A percentile compares a stretch with the other conserved stretches of the same genome.
phyloP scores from a whole-genome alignment of 73 alveolate genomes.

The Paramecium caudatum region DNA sequence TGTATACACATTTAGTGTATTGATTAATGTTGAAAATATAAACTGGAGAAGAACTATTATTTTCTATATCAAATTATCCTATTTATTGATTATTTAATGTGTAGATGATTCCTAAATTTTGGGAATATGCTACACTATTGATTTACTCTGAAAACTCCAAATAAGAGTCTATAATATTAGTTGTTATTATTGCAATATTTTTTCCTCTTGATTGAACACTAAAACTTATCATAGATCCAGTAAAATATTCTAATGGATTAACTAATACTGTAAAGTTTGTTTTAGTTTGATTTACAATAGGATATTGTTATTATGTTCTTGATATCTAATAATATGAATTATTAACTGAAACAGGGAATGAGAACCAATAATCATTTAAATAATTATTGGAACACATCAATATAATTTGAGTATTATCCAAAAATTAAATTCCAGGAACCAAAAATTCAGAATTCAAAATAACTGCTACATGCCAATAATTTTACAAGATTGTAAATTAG shows the following conservation, averaged over 20 bases:
- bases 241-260: neutral
- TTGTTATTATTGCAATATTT: neutral
- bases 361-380: neutral
- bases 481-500: constrained; percentile 1
- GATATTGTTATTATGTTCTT: neutral
- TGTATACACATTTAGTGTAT: neutral
- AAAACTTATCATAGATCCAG: neutral
- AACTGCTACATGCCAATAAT: constrained; percentile 12
- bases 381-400: constrained; percentile 14
- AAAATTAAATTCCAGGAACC: constrained; percentile 2
- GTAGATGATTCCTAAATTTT: neutral
- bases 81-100: neutral
- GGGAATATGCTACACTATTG: constrained; percentile 6
- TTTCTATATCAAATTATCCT: neutral
- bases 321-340: neutral
- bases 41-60: neutral
- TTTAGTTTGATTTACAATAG: neutral
- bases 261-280: neutral
- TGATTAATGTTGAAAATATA: neutral
- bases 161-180: neutral
- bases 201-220: constrained; percentile 9
- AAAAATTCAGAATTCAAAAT: constrained; percentile 16
- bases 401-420: neutral
- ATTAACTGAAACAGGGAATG: constrained; percentile 17
- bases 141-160: neutral